Conservation (phyloP, 345 rosid genomes). For the Gossypium bickii region DNA sequence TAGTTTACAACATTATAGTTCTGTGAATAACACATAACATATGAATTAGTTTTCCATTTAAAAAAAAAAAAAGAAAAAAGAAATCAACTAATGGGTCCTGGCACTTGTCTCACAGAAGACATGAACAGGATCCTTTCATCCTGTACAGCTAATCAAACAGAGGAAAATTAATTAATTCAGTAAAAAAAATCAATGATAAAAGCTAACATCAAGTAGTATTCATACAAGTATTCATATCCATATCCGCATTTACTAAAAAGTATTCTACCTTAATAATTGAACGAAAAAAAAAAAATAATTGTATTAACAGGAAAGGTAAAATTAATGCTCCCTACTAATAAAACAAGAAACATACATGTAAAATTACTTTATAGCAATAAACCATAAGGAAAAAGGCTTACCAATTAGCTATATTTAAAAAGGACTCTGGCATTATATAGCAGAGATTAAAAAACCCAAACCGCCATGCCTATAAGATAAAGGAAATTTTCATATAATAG, state of each 20-base stretch:
- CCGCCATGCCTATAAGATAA: neutral
- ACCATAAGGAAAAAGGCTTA: neutral
- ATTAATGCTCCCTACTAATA: neutral
- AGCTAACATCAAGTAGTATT: neutral
- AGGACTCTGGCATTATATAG: neutral
- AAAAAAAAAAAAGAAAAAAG: neutral
- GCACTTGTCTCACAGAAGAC: neutral
- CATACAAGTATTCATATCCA: neutral
- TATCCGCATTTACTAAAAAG: neutral
- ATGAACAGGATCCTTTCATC: neutral
- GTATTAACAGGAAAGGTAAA: neutral
- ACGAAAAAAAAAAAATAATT: neutral
- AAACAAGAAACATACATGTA: neutral
- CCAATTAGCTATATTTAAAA: neutral
- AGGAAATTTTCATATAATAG: neutral
- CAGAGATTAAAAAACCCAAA: neutral
- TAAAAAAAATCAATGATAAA: neutral
- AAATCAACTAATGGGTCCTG: neutral
- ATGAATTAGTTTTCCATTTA: neutral
- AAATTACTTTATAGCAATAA: neutral
- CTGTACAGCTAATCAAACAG: neutral
- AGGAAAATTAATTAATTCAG: neutral
- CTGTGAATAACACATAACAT: slow-evolving; percentile 28
- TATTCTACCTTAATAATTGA: neutral
- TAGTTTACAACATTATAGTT: slow-evolving; percentile 83